These are phyloP conservation scores for Lyophyllum shimeji DNA, from an alignment of 768 basidiomycete species.

Conservation along the genomic window DNA sequence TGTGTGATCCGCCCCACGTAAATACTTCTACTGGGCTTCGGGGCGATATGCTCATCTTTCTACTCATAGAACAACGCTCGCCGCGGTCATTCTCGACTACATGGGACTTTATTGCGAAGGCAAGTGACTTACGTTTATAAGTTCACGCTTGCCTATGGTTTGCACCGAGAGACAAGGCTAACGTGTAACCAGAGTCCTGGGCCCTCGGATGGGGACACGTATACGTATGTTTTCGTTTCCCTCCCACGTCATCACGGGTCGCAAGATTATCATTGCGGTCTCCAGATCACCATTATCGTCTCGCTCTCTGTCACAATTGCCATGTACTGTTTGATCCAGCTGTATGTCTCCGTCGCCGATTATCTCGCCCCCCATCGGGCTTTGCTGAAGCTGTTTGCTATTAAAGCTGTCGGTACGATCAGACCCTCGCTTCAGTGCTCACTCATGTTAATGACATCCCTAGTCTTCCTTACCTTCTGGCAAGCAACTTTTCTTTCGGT, in stretches of 20 bases:
- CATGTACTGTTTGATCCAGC: constrained; percentile 77
- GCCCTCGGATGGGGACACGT: constrained; percentile 66
- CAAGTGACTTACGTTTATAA: no score
- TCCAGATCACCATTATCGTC: constrained; percentile 56
- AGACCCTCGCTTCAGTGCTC: neutral
- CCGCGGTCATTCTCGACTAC: constrained; percentile 62
- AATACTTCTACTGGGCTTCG: constrained; percentile 15
- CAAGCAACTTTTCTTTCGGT: constrained; percentile 61
- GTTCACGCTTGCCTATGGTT: no score
- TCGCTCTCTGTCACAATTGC: constrained; percentile 73
- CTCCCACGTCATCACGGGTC: neutral
- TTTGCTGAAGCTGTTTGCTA: constrained; percentile 64
- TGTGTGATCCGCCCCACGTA: constrained; percentile 63
- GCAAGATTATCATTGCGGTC: neutral
- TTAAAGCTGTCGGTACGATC: constrained; percentile 68
- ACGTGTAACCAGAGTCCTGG: no score
- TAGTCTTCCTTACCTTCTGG: constrained; percentile 79
- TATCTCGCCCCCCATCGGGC: constrained; percentile 60
- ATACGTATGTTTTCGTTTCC: constrained; percentile 43
- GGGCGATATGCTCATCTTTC: neutral
- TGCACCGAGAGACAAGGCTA: no score
- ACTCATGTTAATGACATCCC: neutral
- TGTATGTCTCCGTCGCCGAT: constrained; percentile 58
- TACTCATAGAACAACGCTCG: constrained; percentile 49
- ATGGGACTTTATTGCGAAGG: constrained; percentile 72